Evolutionary conservation across 208 protist species (phyloP).

Genomic region (Crithidia bombi): DNA sequence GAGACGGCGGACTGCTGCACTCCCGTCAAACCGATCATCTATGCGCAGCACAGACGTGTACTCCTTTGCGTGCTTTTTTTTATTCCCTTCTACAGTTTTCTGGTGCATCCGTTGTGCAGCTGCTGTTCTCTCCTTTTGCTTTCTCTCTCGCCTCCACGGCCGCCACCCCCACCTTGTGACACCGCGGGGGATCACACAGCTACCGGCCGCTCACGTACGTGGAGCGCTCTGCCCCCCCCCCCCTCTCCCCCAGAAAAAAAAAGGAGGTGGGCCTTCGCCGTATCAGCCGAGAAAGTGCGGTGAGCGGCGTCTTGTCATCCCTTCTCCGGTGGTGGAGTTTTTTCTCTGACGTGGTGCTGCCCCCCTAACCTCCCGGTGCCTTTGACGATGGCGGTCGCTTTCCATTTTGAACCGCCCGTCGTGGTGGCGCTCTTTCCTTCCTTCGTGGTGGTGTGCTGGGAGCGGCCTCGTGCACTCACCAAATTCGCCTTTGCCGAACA

Average conservation of each 20-base stretch:
- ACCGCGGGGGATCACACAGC: too few relatives aligned
- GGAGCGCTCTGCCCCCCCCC: too few relatives aligned
- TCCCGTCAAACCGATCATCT: too few relatives aligned
- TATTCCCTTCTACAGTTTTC: not conserved
- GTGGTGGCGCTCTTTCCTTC: constrained; percentile 51
- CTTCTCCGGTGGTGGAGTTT: not conserved
- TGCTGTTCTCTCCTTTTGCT: not conserved
- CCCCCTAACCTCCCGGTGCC: too few relatives aligned
- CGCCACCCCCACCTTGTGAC: too few relatives aligned
- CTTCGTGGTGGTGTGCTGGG: constrained; percentile 56
- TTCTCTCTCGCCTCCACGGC: not conserved
- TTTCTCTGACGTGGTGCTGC: too few relatives aligned
- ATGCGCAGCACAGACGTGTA: too few relatives aligned
- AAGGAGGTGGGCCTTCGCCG: too few relatives aligned
- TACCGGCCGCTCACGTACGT: too few relatives aligned
- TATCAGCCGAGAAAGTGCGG: too few relatives aligned
- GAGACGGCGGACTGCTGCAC: too few relatives aligned
- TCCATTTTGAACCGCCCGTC: constrained; percentile 16
- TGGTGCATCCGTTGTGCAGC: not conserved
- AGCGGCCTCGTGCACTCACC: constrained; percentile 21
- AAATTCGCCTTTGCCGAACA: constrained; percentile 16
- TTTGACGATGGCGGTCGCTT: not conserved
- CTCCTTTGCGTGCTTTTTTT: not conserved
- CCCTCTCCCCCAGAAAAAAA: too few relatives aligned
- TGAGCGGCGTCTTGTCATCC: not conserved